Evolutionary conservation across 805 yeast species (phyloP), one percentile per base, ranked within the genome.

Genomic region (Spathaspora passalidarum): DNA sequence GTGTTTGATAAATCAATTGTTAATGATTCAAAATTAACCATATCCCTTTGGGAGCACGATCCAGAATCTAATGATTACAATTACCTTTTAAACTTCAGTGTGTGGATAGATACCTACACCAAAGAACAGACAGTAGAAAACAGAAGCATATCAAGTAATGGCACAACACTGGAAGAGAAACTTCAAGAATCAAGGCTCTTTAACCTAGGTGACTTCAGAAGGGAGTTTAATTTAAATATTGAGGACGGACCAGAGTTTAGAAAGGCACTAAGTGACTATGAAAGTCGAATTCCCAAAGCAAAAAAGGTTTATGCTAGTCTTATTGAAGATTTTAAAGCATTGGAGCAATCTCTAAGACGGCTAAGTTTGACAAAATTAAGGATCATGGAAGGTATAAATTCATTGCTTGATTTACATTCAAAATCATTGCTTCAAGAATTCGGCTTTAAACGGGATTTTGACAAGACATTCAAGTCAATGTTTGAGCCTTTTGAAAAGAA

Each of bases 231-330:
- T 26, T 69, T 70, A 46, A 60, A 56, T 32, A 55, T 68, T 14
- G 72, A 70, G 39, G 77, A 72, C 50, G 77, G 77, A 0, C 77
- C 77, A 4, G 73, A 69, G 41, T 71, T 72, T 44, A 51, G 77
- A 21, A 62, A 55, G 17, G 48, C 62, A 4, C 56, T 72, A 35
- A 51, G 50, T 6, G 54, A 50, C n/a, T 65, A 67, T 47, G 76
- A 72, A 49, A 47, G 54, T 11, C 49, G 52, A 3, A 48, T 68
- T 5, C 70, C 72, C 0, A 38, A 43, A 7, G 61, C 67, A 44
- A 62, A 57, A 36, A 59, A 56, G 26, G 53, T 56, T 4, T 56
- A 61, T 40, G 42, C 48, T 4, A 43, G 40, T 9, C 46, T 71
- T 8, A 57, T 56, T 8, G 74, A 71, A 6, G 75, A 69, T 36